A percentile compares a stretch with the other conserved stretches of the same genome.
These are phyloP conservation scores for Chaetomiaceae sp. DNA, from an alignment of 2,329 filamentous ascomycete genomes.

Conservation along the genomic window DNA sequence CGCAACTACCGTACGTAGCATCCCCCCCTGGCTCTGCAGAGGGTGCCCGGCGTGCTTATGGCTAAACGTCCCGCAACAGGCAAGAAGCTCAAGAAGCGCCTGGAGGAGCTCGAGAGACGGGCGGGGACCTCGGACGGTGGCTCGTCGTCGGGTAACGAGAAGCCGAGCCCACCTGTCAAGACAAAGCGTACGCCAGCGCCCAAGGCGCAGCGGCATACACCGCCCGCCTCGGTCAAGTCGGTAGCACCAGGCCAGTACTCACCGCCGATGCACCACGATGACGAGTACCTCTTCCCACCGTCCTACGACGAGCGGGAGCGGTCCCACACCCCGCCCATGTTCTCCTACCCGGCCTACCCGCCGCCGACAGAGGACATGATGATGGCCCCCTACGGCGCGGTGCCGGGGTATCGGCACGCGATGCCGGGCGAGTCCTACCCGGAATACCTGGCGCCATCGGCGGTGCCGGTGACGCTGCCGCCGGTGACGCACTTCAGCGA, in stretches of 20 bases:
- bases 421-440: constrained; percentile 44
- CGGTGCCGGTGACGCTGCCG: constrained; percentile 53
- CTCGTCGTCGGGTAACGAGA: constrained; percentile 27
- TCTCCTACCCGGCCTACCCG: constrained; percentile 61
- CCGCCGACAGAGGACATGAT: constrained; percentile 56
- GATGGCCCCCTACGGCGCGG: constrained; percentile 52
- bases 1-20: constrained; percentile 76
- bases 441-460: constrained; percentile 43
- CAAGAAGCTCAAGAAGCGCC: constrained; percentile 87
- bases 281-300: constrained; percentile 60
- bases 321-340: constrained; percentile 61
- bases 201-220: constrained; percentile 30
- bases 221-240: constrained; percentile 29
- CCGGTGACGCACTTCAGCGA: constrained; percentile 59
- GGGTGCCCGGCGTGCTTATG: constrained; percentile 6
- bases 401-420: constrained; percentile 45
- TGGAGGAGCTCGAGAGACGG: constrained; percentile 77
- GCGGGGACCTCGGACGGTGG: constrained; percentile 45
- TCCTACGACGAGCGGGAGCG: constrained; percentile 59
- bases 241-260: constrained; percentile 51
- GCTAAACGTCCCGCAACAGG: constrained; percentile 42
- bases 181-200: constrained; percentile 39
- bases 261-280: constrained; percentile 53
- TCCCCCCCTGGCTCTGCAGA: background rate
- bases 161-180: constrained; percentile 33